Evolutionary conservation across 2,329 filamentous ascomycete genomes (phyloP), one percentile per base, ranked within the genome.

Genomic region (Neonectria sp.): DNA sequence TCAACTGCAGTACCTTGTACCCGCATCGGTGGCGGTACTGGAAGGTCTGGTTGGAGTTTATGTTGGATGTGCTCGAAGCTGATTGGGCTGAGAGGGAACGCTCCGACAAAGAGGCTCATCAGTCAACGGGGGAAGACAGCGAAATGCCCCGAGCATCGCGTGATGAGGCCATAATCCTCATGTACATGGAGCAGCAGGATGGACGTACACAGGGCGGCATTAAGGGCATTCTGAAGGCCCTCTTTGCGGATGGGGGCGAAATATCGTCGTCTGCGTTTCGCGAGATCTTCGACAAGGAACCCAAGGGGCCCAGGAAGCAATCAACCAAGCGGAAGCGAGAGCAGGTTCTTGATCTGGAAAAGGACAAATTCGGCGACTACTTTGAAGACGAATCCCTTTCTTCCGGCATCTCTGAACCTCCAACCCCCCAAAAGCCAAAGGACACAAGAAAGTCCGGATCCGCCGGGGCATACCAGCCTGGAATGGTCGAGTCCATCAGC

Each of bases 1-100:
- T 98, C 79, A 96, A 95, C 77, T 98, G 95, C 82, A 95, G 94
- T 58, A 87, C 92, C 2, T 79, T 88, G 35, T 86, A 95, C 72
- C 90, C 90, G 2, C 86, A 88, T 46, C 88, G 95, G 24, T 98
- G 96, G 95, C 87, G 86, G 56, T 88, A 91, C 76, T 98, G 95
- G 95, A 90, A 87, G 73, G 81, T 89, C 8, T 97, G 94, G 93
- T 84, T 98, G 15, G 88, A 91, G 37, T 91, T 92, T 68, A 92
- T 97, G 86, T 80, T 97, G 6, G 92, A 95, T 74, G 89, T 93
- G 7, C 82, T 98, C 13, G 92, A 96, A 71, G 83, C 85, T 3
- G 93, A 97, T 73, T 90, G 93, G 78, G 79, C 86, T 6, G 88
- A 90, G 68, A 85, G 91, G 6, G 78, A 86, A 57, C 82, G 84